Evolutionary conservation across 2,329 filamentous ascomycete species (phyloP), one percentile per base, ranked within the genome.

Genomic region (Trichoderma sp.): DNA sequence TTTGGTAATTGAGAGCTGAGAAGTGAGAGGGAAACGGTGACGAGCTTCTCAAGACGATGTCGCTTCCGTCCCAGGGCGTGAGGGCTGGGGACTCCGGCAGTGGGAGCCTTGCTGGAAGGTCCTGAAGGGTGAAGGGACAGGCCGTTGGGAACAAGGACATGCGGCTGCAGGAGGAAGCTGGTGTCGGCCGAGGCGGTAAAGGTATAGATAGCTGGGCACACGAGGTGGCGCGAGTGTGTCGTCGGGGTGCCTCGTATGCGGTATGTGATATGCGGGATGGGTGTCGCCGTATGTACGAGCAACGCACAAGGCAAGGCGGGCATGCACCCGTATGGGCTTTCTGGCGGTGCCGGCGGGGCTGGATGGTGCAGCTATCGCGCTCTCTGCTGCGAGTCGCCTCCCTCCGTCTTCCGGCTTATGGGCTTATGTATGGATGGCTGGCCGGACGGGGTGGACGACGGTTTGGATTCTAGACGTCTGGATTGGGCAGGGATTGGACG

Each of bases 101-200:
- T 26, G 17, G 45, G 47, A 60, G 47, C 28, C 55, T 61, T 65
- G 63, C 57, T 44, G 50, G 50, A 55, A 61, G 39, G 50, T 21
- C 57, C 63, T 50, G 57, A 34, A 48, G 54, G 19, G 24, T 59
- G 63, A 39, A 51, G 45, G 43, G 26, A 45, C 52, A 56, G 21
- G 59, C 41, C 15, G 63, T 47, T 65, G 50, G 48, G 47, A 61
- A 19, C 55, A 64, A 64, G 55, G 55, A 50, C 63, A 64, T 64
- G 63, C 63, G 30, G 26, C 34, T 19, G 43, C 43, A 45, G 39
- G 10, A 28, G 43, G 5, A 28, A 19, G 43, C 26, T 55, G 30
- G 54, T 63, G 50, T 63, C 50, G 51, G 51, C 48, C 61, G 51
- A 63, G 61, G 61, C 52, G 61, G 50, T 63, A 63, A 56, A 17